Evolutionary conservation across 1,284 basidiomycete species (phyloP), one percentile per base, ranked within the genome.

Genomic region (Limonomyces culmigenus): DNA sequence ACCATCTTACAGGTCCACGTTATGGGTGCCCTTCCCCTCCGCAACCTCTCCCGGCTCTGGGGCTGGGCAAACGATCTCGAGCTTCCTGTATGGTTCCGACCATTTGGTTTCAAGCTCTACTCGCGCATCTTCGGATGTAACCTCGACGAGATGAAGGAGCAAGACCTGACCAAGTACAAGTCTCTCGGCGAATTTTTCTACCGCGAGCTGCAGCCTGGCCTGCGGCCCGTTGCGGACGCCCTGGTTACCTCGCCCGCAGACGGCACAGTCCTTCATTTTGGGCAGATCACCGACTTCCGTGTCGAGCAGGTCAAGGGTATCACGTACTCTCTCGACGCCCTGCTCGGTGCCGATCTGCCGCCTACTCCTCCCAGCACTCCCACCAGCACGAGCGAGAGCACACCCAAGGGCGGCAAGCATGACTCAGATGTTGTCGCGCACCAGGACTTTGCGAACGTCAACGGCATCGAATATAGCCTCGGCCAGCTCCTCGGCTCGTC

Each of bases 231-330:
- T 21, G 86, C 79, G 19, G 62, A 77, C 29, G 70, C 81, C 11
- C 58, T 76, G 5, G 68, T 97, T 43, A 91, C 86, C 45, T 89
- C 85, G 40, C 93, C 95, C 0, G 89, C 93, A 0, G 93, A 98
- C 47, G 95, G 93, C 8, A 80, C 67, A 2, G 72, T 99, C 2
- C 64, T 98, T 25, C 93, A 98, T 53, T 91, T 92, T 47, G 95
- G 93, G 18, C 74, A 75, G 2, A 86, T 98, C 45, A 59, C 70
- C 37, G 75, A 79, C 42, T 71, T 78, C 31, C 74, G 75, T 19
- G 87, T 98, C 31, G 92, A 96, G 53, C 92, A 97, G 58, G 89
- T 99, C 50, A 99, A 98, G 57, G 93, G 93, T 13, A 79, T 95
- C 44, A 97, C 89, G 1, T 97, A 97, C 51, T 95, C 89, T 5